Percentiles rank a stretch among this genome's conserved stretches.
phyloP scores from a whole-genome alignment of 257 asterid species.

The Mentha longifolia region DNA sequence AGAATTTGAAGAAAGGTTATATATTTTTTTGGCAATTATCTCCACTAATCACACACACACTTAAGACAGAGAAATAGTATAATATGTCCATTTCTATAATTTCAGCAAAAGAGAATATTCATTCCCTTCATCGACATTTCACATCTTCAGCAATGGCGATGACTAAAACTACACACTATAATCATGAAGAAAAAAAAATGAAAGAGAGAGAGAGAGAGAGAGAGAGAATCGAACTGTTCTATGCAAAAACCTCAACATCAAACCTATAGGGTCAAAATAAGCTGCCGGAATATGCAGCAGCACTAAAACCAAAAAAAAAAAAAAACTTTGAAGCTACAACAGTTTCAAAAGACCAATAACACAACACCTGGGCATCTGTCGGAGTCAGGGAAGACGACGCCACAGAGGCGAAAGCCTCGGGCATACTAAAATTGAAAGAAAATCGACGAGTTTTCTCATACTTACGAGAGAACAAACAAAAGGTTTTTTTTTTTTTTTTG shows the following conservation, averaged over 20 bases:
- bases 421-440: slow-evolving; percentile 33
- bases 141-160: slow-evolving; percentile 18
- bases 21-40: too few relatives aligned
- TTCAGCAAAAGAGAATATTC: slow-evolving; percentile 27
- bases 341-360: background rate
- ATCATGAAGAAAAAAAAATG: background rate
- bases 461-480: slow-evolving; percentile 28
- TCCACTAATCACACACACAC: background rate
- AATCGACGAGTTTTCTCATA: slow-evolving; percentile 8
- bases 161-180: slow-evolving; percentile 32
- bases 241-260: slow-evolving; percentile 13
- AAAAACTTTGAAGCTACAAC: slow-evolving; percentile 23
- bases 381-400: slow-evolving; percentile 33
- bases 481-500: background rate
- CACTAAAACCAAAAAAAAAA: slow-evolving; percentile 10
- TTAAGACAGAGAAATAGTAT: background rate
- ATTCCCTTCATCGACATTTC: slow-evolving; percentile 15
- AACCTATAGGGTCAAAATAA: slow-evolving; percentile 21
- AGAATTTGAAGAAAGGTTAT: too few relatives aligned
- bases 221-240: slow-evolving; percentile 25
- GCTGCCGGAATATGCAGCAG: slow-evolving; percentile 41
- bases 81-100: slow-evolving; percentile 29
- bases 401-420: slow-evolving; percentile 50
- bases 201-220: background rate
- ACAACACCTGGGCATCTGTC: background rate